These are phyloP conservation scores for Calonectria ilicicola DNA, from an alignment of 2,329 filamentous ascomycete genomes.

Conservation along the genomic window DNA sequence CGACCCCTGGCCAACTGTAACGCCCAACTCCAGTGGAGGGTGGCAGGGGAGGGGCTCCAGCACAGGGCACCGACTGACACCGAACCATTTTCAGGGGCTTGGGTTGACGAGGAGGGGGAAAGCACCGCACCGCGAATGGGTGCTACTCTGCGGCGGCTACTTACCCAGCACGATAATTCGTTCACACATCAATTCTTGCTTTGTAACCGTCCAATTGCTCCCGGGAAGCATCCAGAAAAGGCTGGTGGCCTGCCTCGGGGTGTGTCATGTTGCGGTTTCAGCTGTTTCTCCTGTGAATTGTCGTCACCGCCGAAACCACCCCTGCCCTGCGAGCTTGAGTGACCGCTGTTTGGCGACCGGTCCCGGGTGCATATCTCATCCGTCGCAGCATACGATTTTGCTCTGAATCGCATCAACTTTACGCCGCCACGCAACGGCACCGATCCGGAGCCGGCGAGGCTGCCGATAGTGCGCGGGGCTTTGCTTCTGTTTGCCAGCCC, in stretches of 20 bases:
- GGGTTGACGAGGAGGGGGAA: conserved; percentile 20
- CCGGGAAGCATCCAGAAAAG: neutral
- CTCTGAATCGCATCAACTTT: conserved; percentile 29
- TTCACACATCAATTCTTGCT: conserved; percentile 1
- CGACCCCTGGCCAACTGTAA: conserved; percentile 23
- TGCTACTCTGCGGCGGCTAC: conserved; percentile 16
- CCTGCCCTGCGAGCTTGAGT: conserved; percentile 17
- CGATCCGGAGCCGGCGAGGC: conserved; percentile 37
- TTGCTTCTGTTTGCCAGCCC: conserved; percentile 20
- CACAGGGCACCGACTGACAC: conserved; percentile 23
- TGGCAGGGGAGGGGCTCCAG: conserved; percentile 11
- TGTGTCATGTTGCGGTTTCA: conserved; percentile 55
- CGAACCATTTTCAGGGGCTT: conserved; percentile 39
- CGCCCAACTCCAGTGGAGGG: conserved; percentile 4
- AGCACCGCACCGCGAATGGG: conserved; percentile 7
- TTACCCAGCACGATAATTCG: conserved; percentile 18
- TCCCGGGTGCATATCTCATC: conserved; percentile 36
- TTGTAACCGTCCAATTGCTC: neutral
- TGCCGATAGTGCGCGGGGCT: conserved; percentile 24
- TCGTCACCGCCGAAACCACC: conserved; percentile 16
- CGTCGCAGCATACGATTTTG: neutral
- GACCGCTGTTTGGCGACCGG: conserved; percentile 21
- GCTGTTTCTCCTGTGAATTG: conserved; percentile 35
- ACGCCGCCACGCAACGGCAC: conserved; percentile 32
- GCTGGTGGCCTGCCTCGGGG: conserved; percentile 32